These are phyloP conservation scores for Pleomassaria siparia DNA, from an alignment of 2,329 filamentous ascomycete genomes.

Conservation along the genomic window DNA sequence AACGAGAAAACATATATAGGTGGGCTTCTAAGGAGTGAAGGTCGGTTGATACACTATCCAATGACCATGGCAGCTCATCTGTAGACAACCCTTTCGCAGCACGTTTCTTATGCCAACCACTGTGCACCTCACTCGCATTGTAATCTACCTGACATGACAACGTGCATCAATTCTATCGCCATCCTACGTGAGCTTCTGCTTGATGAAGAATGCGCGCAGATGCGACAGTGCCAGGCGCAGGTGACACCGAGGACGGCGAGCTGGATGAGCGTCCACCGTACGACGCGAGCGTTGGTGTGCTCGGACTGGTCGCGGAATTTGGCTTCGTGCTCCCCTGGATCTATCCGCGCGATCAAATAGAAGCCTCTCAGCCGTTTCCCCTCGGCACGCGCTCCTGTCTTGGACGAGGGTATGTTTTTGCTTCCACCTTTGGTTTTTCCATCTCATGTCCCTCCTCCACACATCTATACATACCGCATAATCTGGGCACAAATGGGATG, in stretches of 20 bases:
- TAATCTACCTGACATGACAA: not conserved
- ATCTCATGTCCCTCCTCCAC: no score
- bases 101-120: not conserved
- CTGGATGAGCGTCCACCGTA: slow-evolving; percentile 93
- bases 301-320: slow-evolving; percentile 99
- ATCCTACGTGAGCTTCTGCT: slow-evolving; percentile 91
- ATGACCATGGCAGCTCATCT: not conserved
- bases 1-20: not conserved
- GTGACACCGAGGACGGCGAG: slow-evolving; percentile 79
- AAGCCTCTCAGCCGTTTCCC: no score
- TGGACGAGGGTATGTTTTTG: not conserved
- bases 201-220: slow-evolving; percentile 97
- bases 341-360: no score
- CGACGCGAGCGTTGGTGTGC: slow-evolving; percentile 83
- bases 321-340: slow-evolving; percentile 95
- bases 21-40: not conserved
- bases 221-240: slow-evolving; percentile 98
- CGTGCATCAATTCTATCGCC: not conserved
- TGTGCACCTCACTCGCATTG: not conserved
- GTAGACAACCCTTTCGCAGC: not conserved
- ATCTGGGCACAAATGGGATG: no score
- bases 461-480: no score
- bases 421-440: no score
- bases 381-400: no score
- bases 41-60: not conserved